Evolutionary conservation across 2,329 filamentous ascomycete genomes (phyloP).

Genomic region (Penicillium sclerotigenum): DNA sequence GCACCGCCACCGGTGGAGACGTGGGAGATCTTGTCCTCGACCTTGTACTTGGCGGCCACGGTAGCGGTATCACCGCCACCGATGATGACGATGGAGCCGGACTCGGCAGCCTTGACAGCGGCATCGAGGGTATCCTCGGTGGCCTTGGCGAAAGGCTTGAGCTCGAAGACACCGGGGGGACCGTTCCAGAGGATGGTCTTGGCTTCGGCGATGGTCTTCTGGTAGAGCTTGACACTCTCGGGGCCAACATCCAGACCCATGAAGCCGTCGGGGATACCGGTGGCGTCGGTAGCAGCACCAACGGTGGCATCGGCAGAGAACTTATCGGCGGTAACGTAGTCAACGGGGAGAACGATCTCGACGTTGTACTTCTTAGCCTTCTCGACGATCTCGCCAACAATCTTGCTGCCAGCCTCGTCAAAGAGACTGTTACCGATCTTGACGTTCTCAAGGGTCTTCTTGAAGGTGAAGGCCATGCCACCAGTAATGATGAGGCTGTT

Average conservation of each 20-base stretch:
- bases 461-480: constrained; percentile 99
- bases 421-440: constrained; percentile 89
- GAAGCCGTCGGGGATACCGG: constrained; percentile 94
- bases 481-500: constrained; percentile 95
- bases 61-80: constrained; percentile 97
- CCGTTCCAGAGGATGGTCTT: constrained; percentile 99
- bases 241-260: constrained; percentile 95
- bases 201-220: constrained; percentile 78
- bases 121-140: constrained; percentile 92
- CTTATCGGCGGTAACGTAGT: constrained; percentile 95
- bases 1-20: constrained; percentile 96
- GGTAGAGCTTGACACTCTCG: constrained; percentile 83
- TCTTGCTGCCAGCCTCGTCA: constrained; percentile 91
- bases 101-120: constrained; percentile 74
- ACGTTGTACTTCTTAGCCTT: constrained; percentile 97
- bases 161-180: constrained; percentile 94
- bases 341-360: constrained; percentile 88
- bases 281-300: constrained; percentile 76
- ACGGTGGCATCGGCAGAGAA: constrained; percentile 81
- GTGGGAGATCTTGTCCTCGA: constrained; percentile 96
- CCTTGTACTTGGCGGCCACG: constrained; percentile 93
- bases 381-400: constrained; percentile 78
- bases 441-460: constrained; percentile 93
- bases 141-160: constrained; percentile 86
- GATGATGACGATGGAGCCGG: constrained; percentile 95